These are phyloP conservation scores for Zangia roseola DNA, from an alignment of 768 basidiomycete genomes.

Conservation along the genomic window DNA sequence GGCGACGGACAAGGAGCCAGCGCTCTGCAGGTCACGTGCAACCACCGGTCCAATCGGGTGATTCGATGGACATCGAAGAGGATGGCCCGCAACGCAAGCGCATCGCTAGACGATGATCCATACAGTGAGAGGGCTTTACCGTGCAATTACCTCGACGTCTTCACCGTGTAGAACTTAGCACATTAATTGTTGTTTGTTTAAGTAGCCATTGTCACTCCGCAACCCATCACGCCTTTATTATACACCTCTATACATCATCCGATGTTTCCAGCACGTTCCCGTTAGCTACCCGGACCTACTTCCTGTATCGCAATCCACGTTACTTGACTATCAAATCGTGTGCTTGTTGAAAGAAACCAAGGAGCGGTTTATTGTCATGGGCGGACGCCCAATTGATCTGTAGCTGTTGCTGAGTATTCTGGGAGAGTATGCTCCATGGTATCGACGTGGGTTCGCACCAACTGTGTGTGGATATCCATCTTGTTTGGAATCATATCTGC, in stretches of 20 bases:
- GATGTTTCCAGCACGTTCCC: slow-evolving; percentile 3
- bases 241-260: slow-evolving; percentile 11
- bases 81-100: slow-evolving; percentile 75
- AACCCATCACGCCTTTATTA: slow-evolving; percentile 10
- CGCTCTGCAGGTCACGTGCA: slow-evolving; percentile 39
- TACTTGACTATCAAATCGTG: slow-evolving; percentile 11
- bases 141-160: neutral
- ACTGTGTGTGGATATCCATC: no score
- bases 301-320: slow-evolving; percentile 15
- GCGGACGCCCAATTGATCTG: no score
- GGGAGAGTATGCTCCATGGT: no score
- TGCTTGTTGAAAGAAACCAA: slow-evolving; percentile 1
- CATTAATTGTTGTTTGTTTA: slow-evolving; percentile 8
- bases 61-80: slow-evolving; percentile 77
- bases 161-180: slow-evolving; percentile 8
- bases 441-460: no score
- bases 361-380: no score
- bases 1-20: slow-evolving; percentile 57
- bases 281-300: neutral
- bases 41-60: slow-evolving; percentile 39
- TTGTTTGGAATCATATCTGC: no score
- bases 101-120: slow-evolving; percentile 55
- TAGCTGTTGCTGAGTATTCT: no score
- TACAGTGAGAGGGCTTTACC: neutral
- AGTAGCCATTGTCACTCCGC: slow-evolving; percentile 5